Evolutionary conservation across 2,329 filamentous ascomycete species (phyloP).

Genomic region (Scopulariopsis brevicaulis): DNA sequence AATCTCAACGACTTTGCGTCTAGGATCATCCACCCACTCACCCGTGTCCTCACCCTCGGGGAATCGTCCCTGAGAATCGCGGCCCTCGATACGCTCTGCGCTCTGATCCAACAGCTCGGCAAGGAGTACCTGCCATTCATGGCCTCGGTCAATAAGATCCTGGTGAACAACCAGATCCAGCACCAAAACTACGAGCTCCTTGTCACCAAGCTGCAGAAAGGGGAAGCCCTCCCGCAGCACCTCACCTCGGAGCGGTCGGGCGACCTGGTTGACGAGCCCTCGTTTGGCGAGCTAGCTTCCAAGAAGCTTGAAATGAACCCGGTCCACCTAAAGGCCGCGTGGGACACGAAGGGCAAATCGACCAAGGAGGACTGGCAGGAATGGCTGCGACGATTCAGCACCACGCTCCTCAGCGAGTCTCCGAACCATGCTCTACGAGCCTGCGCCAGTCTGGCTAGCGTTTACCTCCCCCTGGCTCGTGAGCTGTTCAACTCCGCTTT

Average conservation of each 20-base stretch:
- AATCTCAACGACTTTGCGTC: constrained; percentile 96
- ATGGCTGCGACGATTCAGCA: constrained; percentile 94
- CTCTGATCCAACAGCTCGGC: constrained; percentile 89
- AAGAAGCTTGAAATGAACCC: constrained; percentile 98
- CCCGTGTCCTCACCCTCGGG: constrained; percentile 63
- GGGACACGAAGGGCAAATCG: constrained; percentile 93
- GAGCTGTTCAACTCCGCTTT: constrained; percentile 98
- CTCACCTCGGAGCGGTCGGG: constrained; percentile 77
- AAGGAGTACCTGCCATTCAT: constrained; percentile 94
- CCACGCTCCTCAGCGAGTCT: constrained; percentile 87
- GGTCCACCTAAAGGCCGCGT: constrained; percentile 91
- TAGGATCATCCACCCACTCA: constrained; percentile 89
- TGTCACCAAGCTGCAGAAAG: constrained; percentile 85
- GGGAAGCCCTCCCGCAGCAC: constrained; percentile 89
- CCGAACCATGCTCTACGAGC: constrained; percentile 91
- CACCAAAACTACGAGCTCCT: constrained; percentile 89
- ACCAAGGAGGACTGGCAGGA: constrained; percentile 99
- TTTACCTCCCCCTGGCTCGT: constrained; percentile 82
- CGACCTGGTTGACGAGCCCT: constrained; percentile 67
- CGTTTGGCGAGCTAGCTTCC: constrained; percentile 71
- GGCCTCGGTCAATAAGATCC: constrained; percentile 79
- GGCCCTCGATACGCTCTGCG: constrained; percentile 87
- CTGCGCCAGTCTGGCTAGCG: constrained; percentile 81
- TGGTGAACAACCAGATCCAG: constrained; percentile 69
- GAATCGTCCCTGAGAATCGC: constrained; percentile 67